phyloP scores from a whole-genome alignment of 116 monocot species.

The Posidonia oceanica region DNA sequence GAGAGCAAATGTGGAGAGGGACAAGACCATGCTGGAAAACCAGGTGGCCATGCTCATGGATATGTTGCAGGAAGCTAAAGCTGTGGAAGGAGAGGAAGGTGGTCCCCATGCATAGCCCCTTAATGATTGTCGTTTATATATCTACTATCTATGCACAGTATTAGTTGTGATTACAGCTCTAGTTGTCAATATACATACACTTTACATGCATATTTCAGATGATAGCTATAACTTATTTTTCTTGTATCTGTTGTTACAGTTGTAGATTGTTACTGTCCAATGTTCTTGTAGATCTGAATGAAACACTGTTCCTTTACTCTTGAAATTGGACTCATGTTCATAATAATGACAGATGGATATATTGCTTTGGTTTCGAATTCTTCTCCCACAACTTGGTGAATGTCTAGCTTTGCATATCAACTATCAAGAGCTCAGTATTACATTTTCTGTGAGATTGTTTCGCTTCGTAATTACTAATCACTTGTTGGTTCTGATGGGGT shows the following conservation, averaged over 20 bases:
- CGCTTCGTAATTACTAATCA: too few relatives aligned
- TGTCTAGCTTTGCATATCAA: too few relatives aligned
- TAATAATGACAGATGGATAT: not conserved
- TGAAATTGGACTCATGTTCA: too few relatives aligned
- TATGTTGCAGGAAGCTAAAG: conserved; percentile 47
- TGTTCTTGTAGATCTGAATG: too few relatives aligned
- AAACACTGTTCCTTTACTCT: too few relatives aligned
- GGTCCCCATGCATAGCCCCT: not conserved
- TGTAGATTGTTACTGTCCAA: too few relatives aligned
- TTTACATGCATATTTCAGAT: not conserved
- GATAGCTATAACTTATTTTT: not conserved
- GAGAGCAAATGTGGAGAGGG: conserved; percentile 54
- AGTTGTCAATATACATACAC: not conserved
- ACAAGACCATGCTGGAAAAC: conserved; percentile 51
- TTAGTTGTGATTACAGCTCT: not conserved
- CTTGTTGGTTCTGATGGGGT: too few relatives aligned
- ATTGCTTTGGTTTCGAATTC: too few relatives aligned
- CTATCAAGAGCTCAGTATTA: too few relatives aligned
- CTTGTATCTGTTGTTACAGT: not conserved
- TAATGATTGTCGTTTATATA: not conserved
- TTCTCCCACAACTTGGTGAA: too few relatives aligned
- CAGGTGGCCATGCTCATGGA: conserved; percentile 69
- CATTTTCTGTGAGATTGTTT: too few relatives aligned
- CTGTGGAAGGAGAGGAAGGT: conserved; percentile 22
- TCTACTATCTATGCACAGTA: not conserved